phyloP scores from a whole-genome alignment of 2,329 filamentous ascomycete genomes.

The Nigrospora sphaerica region DNA sequence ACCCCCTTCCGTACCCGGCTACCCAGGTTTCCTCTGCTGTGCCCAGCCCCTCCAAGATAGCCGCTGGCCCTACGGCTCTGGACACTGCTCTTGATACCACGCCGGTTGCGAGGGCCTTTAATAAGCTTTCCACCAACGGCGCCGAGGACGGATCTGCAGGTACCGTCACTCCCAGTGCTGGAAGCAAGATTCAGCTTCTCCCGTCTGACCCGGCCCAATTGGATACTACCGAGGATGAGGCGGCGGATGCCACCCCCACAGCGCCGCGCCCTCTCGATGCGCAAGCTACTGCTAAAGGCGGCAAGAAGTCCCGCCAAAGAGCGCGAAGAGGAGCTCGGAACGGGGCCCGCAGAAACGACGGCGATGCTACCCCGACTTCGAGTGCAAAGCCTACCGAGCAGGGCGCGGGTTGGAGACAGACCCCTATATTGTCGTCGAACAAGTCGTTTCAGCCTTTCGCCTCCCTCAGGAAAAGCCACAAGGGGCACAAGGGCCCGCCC shows the following conservation, averaged over 20 bases:
- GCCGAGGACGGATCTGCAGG: neutral
- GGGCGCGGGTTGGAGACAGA: conserved; percentile 53
- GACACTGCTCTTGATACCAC: conserved; percentile 2
- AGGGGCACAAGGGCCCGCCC: conserved; percentile 31
- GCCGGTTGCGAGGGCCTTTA: neutral
- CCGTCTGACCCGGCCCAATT: conserved; percentile 5
- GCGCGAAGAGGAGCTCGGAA: conserved; percentile 13
- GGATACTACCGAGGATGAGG: conserved; percentile 14
- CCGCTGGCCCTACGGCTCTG: conserved; percentile 5
- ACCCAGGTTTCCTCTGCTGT: neutral
- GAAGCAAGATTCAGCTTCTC: conserved; percentile 9
- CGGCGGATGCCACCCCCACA: conserved; percentile 9
- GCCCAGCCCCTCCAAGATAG: too few relatives aligned
- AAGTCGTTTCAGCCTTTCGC: conserved; percentile 57
- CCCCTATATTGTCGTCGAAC: conserved; percentile 52
- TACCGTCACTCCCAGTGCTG: neutral
- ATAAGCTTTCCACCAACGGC: neutral
- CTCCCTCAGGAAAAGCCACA: conserved; percentile 48
- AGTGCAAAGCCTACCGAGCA: conserved; percentile 13
- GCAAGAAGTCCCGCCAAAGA: conserved; percentile 11
- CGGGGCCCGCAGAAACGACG: conserved; percentile 5
- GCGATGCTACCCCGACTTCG: conserved; percentile 9
- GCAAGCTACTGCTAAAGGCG: conserved; percentile 8
- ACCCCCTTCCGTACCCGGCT: conserved; percentile 18
- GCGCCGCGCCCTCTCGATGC: conserved; percentile 5